Evolutionary conservation across 106 monocot species (phyloP).

Genomic region (Apostasia ramifera): DNA sequence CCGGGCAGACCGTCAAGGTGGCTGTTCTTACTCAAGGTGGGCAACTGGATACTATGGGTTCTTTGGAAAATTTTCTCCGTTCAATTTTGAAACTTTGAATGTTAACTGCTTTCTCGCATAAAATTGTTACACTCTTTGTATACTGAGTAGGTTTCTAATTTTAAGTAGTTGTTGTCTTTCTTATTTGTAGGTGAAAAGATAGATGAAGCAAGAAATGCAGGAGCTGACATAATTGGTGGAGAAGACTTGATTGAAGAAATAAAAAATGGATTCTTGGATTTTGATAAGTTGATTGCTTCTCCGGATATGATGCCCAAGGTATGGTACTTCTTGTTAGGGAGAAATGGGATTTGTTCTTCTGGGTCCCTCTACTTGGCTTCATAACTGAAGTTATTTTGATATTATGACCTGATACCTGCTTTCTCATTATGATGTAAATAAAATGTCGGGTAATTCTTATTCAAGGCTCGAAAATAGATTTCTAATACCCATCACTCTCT

Average conservation of each 20-base stretch:
- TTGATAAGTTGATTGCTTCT: conserved; percentile 95
- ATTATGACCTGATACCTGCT: no score
- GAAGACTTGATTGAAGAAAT: conserved; percentile 87
- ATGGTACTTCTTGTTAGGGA: neutral
- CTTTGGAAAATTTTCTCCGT: neutral
- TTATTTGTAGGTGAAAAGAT: conserved; percentile 64
- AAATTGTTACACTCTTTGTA: neutral
- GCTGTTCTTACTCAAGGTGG: conserved; percentile 91
- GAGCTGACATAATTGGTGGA: conserved; percentile 95
- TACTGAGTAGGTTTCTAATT: neutral
- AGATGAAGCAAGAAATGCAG: conserved; percentile 90
- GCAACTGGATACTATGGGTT: conserved; percentile 5
- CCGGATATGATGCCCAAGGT: conserved; percentile 99
- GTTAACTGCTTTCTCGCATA: neutral
- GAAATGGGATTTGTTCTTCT: neutral
- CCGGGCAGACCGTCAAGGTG: conserved; percentile 85
- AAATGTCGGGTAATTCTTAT: no score
- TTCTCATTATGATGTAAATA: no score
- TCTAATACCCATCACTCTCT: no score
- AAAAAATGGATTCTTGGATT: conserved; percentile 94
- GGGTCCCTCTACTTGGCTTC: neutral
- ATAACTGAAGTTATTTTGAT: no score
- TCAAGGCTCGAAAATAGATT: no score
- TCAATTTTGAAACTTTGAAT: neutral
- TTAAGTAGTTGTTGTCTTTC: neutral